Percentiles rank a stretch among this genome's conserved stretches.
phyloP scores from a whole-genome alignment of 1,284 basidiomycete genomes.

The Sutorius eximius region DNA sequence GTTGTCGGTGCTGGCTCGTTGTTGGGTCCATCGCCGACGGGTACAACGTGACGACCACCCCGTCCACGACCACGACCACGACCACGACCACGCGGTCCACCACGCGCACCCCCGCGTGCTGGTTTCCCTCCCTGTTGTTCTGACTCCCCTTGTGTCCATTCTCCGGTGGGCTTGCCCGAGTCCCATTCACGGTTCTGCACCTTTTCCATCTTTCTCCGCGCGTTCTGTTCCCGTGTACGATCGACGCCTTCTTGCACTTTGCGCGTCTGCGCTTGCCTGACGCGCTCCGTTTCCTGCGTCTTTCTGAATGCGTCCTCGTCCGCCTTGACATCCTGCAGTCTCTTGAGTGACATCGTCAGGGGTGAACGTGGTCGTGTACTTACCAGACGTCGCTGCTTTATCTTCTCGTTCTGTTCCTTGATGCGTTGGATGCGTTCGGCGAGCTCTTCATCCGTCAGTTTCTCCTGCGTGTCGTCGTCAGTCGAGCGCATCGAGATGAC shows the following conservation, averaged over 20 bases:
- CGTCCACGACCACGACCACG: slow-evolving; percentile 43
- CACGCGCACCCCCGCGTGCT: slow-evolving; percentile 33
- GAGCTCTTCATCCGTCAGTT: slow-evolving; percentile 70
- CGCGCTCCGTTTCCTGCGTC: slow-evolving; percentile 59
- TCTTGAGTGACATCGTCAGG: slow-evolving; percentile 4
- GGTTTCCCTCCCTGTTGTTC: slow-evolving; percentile 20
- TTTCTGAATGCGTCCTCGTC: slow-evolving; percentile 76
- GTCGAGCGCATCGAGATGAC: neutral
- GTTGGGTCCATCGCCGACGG: neutral
- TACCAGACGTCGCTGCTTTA: slow-evolving; percentile 72
- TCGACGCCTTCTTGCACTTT: slow-evolving; percentile 69
- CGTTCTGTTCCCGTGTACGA: slow-evolving; percentile 70
- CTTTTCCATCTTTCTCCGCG: slow-evolving; percentile 76
- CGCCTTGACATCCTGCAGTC: slow-evolving; percentile 64
- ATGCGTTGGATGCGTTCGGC: slow-evolving; percentile 72
- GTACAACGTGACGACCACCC: slow-evolving; percentile 5
- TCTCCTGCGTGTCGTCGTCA: slow-evolving; percentile 52
- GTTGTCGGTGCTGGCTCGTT: neutral
- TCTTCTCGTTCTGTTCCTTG: slow-evolving; percentile 76
- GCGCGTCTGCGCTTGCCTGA: slow-evolving; percentile 52
- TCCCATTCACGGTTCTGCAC: slow-evolving; percentile 79
- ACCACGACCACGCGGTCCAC: slow-evolving; percentile 36
- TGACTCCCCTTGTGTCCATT: slow-evolving; percentile 38
- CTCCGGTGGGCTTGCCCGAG: slow-evolving; percentile 60
- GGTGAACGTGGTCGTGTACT: slow-evolving; percentile 15